phyloP scores from a whole-genome alignment of 1,284 basidiomycete species.

The Marasmius oreades region DNA sequence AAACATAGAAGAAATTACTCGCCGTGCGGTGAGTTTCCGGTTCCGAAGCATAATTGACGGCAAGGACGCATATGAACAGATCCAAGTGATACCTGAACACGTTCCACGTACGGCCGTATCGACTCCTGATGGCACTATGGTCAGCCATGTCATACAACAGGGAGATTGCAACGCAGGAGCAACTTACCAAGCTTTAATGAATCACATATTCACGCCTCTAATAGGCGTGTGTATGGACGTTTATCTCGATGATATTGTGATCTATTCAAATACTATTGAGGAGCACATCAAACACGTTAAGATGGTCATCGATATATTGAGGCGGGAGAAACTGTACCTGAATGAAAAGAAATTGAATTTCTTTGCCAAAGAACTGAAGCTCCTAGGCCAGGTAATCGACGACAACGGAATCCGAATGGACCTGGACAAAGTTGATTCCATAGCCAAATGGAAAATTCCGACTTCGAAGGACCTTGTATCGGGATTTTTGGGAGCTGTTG shows the following conservation, averaged over 20 bases:
- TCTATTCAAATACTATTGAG: slow-evolving; percentile 23
- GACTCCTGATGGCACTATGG: slow-evolving; percentile 27
- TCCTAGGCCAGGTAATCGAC: slow-evolving; percentile 23
- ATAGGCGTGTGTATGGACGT: slow-evolving; percentile 27
- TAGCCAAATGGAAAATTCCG: slow-evolving; percentile 19
- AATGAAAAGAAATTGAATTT: slow-evolving; percentile 15
- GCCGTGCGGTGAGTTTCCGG: slow-evolving; percentile 29
- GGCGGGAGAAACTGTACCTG: slow-evolving; percentile 10
- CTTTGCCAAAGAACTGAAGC: slow-evolving; percentile 16
- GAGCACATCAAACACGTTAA: slow-evolving; percentile 25
- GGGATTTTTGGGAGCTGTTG: slow-evolving; percentile 20
- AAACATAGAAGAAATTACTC: slow-evolving; percentile 19
- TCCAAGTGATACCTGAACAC: slow-evolving; percentile 23
- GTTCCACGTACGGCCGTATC: slow-evolving; percentile 18
- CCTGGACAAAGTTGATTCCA: slow-evolving; percentile 19
- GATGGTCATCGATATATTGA: slow-evolving; percentile 19
- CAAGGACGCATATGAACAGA: slow-evolving; percentile 29
- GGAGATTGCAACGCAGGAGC: slow-evolving; percentile 28
- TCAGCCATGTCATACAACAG: slow-evolving; percentile 24
- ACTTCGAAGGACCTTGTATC: slow-evolving; percentile 10
- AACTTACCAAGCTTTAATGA: slow-evolving; percentile 24
- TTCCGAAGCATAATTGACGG: slow-evolving; percentile 24
- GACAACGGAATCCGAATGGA: slow-evolving; percentile 23
- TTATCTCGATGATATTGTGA: slow-evolving; percentile 9
- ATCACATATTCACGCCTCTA: slow-evolving; percentile 22